Evolutionary conservation across 1,284 basidiomycete genomes (phyloP), one percentile per base, ranked within the genome.

Genomic region (Boletus smithii): DNA sequence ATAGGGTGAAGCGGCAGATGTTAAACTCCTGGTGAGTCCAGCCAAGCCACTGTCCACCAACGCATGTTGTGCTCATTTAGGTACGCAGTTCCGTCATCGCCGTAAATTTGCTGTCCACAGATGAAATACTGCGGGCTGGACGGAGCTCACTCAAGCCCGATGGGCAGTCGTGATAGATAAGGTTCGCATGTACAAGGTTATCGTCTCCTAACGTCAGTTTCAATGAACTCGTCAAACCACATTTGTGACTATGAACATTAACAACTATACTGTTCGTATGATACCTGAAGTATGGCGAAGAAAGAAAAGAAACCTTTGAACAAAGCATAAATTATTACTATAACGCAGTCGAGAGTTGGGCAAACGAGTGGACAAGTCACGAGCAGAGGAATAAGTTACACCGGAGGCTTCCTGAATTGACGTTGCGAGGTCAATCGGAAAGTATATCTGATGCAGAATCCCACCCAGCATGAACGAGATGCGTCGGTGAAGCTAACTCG

Each of bases 1-100:
- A 97, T 69, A 79, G 97, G 51, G 97, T 99, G 53, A 99, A 99
- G 76, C 78, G 95, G 53, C 97, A 99, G 65, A 97, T 99, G 93
- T 73, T 99, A 48, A 95, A 99, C 66, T 95, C 91, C 62, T 91
- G 90, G 91, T 92, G 60, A 65, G 83, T 66, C 38, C 35, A 34
- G 43, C 41, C 44, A 42, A 42, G 44, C 27, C 30, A 46, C 27
- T 38, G 8, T 50, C 49, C 50, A 51, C 46, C 37, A 49, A 46
- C 52, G 55, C 45, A 42, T 62, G 50, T 53, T 62, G 48, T 48
- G 34, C 50, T 54, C 46, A 54, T 42, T 50, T 47, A 56, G 51
- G 51, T 36, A 33, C 46, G 43, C 60, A 95, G 93, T 70, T 95
- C 95, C 53, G 97, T 99, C 54, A 99, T 99, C 62, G 95, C 94